Percentiles rank a stretch among this genome's conserved stretches.
These are phyloP conservation scores for Aspergillus sp. DNA, from an alignment of 2,329 filamentous ascomycete genomes.

Conservation along the genomic window DNA sequence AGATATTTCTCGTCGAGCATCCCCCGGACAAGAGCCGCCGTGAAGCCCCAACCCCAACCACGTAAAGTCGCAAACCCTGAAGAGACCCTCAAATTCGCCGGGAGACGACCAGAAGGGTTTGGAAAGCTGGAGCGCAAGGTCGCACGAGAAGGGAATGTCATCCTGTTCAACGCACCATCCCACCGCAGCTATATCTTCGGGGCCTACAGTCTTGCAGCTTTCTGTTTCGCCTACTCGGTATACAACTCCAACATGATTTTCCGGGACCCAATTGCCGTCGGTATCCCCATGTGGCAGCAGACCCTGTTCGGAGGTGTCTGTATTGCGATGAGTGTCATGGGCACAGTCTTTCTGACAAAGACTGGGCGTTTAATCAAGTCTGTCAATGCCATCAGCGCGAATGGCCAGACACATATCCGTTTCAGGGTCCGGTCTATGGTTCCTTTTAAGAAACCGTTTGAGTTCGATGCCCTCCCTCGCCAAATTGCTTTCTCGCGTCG, in stretches of 20 bases:
- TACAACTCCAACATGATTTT: conserved; percentile 48
- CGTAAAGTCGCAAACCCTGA: conserved; percentile 9
- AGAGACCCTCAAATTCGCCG: conserved; percentile 19
- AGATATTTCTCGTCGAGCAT: conserved; percentile 25
- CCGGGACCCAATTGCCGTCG: conserved; percentile 42
- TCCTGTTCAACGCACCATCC: conserved; percentile 59
- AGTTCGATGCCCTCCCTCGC: conserved; percentile 26
- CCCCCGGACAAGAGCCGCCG: conserved; percentile 15
- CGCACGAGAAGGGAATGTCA: conserved; percentile 49
- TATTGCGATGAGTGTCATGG: conserved; percentile 54
- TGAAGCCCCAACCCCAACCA: conserved; percentile 7
- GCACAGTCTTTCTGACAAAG: conserved; percentile 53
- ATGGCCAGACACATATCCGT: conserved; percentile 25
- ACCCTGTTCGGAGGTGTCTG: conserved; percentile 53
- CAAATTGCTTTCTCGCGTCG: conserved; percentile 29
- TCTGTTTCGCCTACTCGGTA: conserved; percentile 47
- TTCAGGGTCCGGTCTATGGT: conserved; percentile 31
- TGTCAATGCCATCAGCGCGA: conserved; percentile 47
- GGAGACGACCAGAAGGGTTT: conserved; percentile 38
- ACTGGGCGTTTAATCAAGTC: conserved; percentile 52
- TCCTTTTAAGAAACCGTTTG: conserved; percentile 32
- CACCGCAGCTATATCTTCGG: conserved; percentile 58
- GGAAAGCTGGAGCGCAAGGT: conserved; percentile 45
- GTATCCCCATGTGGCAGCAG: conserved; percentile 52
- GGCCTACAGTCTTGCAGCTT: conserved; percentile 51